Conservation (phyloP, 2,329 filamentous ascomycete genomes). For the Pyrenophora tritici-repentis region DNA sequence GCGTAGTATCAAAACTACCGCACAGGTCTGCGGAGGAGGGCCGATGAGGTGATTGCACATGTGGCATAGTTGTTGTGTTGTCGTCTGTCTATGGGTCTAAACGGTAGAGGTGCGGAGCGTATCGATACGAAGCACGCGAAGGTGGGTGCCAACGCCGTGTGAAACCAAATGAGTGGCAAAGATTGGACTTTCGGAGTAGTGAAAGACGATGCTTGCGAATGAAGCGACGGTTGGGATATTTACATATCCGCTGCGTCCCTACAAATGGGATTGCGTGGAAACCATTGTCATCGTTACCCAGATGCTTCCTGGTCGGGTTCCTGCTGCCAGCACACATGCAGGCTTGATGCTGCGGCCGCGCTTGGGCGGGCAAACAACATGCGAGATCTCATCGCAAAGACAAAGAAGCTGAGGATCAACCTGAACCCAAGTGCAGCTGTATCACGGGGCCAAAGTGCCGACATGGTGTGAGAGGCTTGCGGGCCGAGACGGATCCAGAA, state of each 20-base stretch:
- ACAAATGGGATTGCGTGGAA: conserved; percentile 28
- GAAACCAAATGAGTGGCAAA: conserved; percentile 33
- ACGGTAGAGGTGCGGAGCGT: conserved; percentile 18
- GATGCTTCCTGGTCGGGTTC: conserved; percentile 25
- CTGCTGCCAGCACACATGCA: conserved; percentile 43
- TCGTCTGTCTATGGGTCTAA: conserved; percentile 26
- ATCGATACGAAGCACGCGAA: conserved; percentile 22
- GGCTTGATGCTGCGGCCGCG: conserved; percentile 30
- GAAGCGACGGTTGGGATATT: conserved; percentile 42
- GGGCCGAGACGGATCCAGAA: conserved; percentile 20
- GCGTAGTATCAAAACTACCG: conserved; percentile 20
- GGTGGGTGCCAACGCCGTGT: conserved; percentile 39
- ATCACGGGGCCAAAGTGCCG: conserved; percentile 18
- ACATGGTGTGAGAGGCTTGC: conserved; percentile 18
- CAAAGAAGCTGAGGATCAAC: background rate
- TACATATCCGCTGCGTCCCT: conserved; percentile 30
- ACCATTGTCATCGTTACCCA: conserved; percentile 39
- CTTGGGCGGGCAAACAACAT: conserved; percentile 37
- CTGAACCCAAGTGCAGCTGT: conserved; percentile 8
- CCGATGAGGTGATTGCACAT: conserved; percentile 34
- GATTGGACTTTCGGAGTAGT: conserved; percentile 18
- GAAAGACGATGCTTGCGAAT: conserved; percentile 30
- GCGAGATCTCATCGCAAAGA: conserved; percentile 17
- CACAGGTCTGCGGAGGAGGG: conserved; percentile 28
- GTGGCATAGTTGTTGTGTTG: conserved; percentile 41